Percentiles rank a stretch among this genome's conserved stretches.
Evolutionary conservation across 1,284 basidiomycete genomes (phyloP).

Genomic region (Ganoderma meredithae): DNA sequence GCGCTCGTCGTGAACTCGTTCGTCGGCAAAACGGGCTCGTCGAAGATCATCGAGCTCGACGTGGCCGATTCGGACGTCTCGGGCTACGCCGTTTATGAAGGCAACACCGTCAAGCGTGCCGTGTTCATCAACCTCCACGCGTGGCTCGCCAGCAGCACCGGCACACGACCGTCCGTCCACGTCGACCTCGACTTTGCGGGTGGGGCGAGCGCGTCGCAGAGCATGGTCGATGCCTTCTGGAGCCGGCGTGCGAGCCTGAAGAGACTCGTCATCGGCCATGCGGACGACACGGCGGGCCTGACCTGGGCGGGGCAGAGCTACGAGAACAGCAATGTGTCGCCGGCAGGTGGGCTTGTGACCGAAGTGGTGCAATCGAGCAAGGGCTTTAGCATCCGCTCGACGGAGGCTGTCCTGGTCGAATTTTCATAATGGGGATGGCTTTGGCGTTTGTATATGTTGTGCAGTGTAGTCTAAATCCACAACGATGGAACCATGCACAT

Average conservation of each 20-base stretch:
- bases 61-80: slow-evolving; percentile 57
- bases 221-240: slow-evolving; percentile 2
- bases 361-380: slow-evolving; percentile 45
- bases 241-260: slow-evolving; percentile 6
- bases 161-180: slow-evolving; percentile 48
- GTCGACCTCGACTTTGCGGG: slow-evolving; percentile 49
- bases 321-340: slow-evolving; percentile 58
- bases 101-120: slow-evolving; percentile 51
- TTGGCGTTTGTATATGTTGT: background rate
- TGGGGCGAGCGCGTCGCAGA: slow-evolving; percentile 14
- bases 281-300: slow-evolving; percentile 60
- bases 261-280: slow-evolving; percentile 48
- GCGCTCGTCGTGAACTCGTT: slow-evolving; percentile 38
- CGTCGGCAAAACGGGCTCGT: slow-evolving; percentile 43
- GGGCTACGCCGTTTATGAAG: slow-evolving; percentile 70
- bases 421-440: slow-evolving; percentile 32
- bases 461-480: background rate
- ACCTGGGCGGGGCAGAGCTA: slow-evolving; percentile 72
- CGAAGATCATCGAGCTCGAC: slow-evolving; percentile 59
- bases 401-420: slow-evolving; percentile 54
- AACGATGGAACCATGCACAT: background rate
- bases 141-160: slow-evolving; percentile 49
- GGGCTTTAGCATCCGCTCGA: slow-evolving; percentile 58
- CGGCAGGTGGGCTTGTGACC: slow-evolving; percentile 47
- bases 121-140: slow-evolving; percentile 66